Base-by-base conservation (phyloP, 169 alveolate species). In the Plasmodium ovale region DNA sequence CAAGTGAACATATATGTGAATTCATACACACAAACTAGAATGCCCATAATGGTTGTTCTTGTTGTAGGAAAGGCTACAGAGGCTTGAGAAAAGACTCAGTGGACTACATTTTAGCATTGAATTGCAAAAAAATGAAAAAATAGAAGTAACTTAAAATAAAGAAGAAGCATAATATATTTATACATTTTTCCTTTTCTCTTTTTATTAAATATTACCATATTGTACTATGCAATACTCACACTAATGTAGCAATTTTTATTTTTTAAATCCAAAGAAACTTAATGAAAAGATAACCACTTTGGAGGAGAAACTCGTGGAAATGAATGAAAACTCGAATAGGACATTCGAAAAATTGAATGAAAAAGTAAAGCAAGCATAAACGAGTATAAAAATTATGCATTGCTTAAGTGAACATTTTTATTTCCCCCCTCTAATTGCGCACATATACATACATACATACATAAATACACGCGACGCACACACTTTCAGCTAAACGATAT, bases 91-190 rank as follows among this genome's bases (percentile, higher is more conserved):
- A 54, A 60, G 88, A 77, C 56, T 77, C 3, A 77, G 88, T 35
- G 88, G 88, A 9, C 65, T 77, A 77, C 88, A 77, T 35, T 77
- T 77, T 39, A 60, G 74, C 54, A 77, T 77, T 39, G 88, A 77
- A 49, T 77, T 77, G 51, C 88, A 77, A 54, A 77, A 77, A 77
- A 77, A 77, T 77, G 88, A 77, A 77, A 77, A 77, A 68, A 64
- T 77, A 27, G 88, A 77, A 9, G 88, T 77, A 77, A 77, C 62
- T n/a, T 56, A 42, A 77, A 60, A 59, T 33, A 74, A 74, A 19
- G 35, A 23, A 16, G 19, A 25, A 72, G 29, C 25, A 77, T n/a
- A n/a, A n/a, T n/a, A 54, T 31, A 77, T 27, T 5, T 74, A 35
- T 5, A 3, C 3, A 12, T 12, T 49, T 19, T 29, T 54, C 9